Base-by-base conservation (phyloP, 2,329 filamentous ascomycete species). In the Ophiosphaerella korrae region DNA sequence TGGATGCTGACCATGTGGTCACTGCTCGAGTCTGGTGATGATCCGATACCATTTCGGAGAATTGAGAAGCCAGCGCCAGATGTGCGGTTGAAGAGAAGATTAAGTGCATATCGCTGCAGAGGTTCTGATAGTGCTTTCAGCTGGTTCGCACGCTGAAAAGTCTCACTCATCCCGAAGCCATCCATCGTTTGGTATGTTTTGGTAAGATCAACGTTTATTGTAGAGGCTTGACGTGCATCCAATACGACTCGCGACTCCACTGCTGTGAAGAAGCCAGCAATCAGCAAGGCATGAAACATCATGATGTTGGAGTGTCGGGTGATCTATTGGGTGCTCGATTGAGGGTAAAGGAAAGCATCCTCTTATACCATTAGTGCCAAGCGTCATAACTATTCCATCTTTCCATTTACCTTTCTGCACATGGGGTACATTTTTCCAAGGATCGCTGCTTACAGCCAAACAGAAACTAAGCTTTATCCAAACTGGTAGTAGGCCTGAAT, bases 111-210 rank as follows among this genome's bases (percentile, higher is more conserved):
- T 7, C 72, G 70, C 60, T 76, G 76, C 53, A 77, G 74, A 63
- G 58, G 9, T 7, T 45, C 39, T 3, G 73, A 61, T 1, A 75
- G 66, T 44, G 74, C 74, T 32, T 73, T 73, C 66, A 79, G 75
- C 39, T 76, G 72, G 53, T 75, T 78, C 39, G 76, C 76, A 5
- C 77, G 74, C 59, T 78, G 75, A 57, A 79, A 80, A 3, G 77
- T 77, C 42, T 76, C 73, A 14, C 70, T 74, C 60, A 75, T 75
- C n/a, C 77, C 77, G 57, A 79, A 79, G 13, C 77, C 77, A 51
- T 78, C 75, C 52, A 79, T 78, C 7, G 66, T 75, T 66, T 79
- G 77, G 61, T 74, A 78, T 35, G 73, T 78, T 59, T 73, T 75
- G 16, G 68, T 57, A 4, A 75, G 62, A 55, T 78, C 72, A n/a